Evolutionary conservation across 768 basidiomycete species (phyloP), one percentile per base, ranked within the genome.

Genomic region (Auriscalpium orientale): DNA sequence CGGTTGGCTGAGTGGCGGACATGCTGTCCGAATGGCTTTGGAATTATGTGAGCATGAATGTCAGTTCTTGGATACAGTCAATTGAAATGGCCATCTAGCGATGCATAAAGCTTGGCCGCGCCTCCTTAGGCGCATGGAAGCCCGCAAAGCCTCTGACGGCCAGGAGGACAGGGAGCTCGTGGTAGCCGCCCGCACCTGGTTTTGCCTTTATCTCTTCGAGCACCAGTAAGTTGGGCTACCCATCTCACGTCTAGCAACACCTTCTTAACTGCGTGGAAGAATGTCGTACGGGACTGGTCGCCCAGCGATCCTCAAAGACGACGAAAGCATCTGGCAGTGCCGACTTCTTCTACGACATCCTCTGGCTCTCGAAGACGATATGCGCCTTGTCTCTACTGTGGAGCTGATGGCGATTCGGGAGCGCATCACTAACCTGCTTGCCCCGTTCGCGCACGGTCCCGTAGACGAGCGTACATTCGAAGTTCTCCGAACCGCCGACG

Each of bases 11-110:
- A 92, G 88, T 62, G 90, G 91, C 10, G 93, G 91, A 10, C 95
- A 97, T 71, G 95, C 95, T n/a, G 92, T 97, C 9, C 81, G 94
- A 51, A 94, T 98, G 91, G 94, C 91, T 43, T 84, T 97, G 78
- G 95, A 98, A 66, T 75, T 95, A 52, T 92, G 91, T 90, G 66
- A 68, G 84, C 70, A 1, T 22, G 37, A 12, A 9, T 50, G 21
- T 16, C 34, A 28, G 28, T 28, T 28, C 4, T 28, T 28, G 2
- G 2, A 28, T 4, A 13, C 21, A 21, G 40, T 10, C 18, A 34
- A 35, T 16, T 11, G 11, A 35, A n/a, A 18, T 15, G 37, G 36
- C 15, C 44, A 13, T 49, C 20, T 64, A 91, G 89, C 89, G 20
- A 82, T 95, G 79, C 91, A 97, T 69, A 87, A 89, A 67, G 90